These are phyloP conservation scores for Acer negundo DNA, from an alignment of 345 rosid genomes.

Conservation along the genomic window DNA sequence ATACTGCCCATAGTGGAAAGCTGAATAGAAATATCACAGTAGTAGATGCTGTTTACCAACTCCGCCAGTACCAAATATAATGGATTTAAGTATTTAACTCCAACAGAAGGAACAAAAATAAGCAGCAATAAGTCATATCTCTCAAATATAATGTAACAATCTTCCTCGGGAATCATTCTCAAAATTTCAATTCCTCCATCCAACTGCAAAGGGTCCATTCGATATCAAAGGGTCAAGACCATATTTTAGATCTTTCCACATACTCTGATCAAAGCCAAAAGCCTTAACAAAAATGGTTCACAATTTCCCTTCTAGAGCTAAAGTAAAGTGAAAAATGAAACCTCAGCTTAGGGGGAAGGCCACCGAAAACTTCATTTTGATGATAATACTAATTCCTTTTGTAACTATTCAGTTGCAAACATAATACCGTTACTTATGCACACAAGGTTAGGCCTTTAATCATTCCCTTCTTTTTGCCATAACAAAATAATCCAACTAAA, in stretches of 20 bases:
- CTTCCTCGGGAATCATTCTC: not conserved
- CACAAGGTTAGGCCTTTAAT: not conserved
- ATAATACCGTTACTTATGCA: not conserved
- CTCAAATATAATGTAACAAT: not conserved
- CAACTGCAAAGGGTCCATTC: too few species aligned
- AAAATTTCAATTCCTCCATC: too few species aligned
- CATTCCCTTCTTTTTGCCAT: not conserved
- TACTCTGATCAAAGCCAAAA: not conserved
- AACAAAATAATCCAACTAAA: slow-evolving; percentile 4
- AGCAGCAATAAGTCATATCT: not conserved
- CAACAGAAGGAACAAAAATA: not conserved
- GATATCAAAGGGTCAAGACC: too few species aligned
- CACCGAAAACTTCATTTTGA: not conserved
- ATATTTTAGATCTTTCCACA: not conserved
- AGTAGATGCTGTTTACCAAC: not conserved
- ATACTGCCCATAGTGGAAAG: not conserved
- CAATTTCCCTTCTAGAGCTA: not conserved
- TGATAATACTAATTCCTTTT: not conserved
- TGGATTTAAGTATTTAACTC: not conserved
- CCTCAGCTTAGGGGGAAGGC: not conserved
- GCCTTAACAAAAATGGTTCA: not conserved
- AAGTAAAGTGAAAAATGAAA: not conserved
- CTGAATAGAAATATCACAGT: not conserved
- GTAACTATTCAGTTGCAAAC: not conserved
- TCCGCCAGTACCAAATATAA: not conserved